Conservation (phyloP, 1,284 basidiomycete species). For the Austropuccinia psidii region DNA sequence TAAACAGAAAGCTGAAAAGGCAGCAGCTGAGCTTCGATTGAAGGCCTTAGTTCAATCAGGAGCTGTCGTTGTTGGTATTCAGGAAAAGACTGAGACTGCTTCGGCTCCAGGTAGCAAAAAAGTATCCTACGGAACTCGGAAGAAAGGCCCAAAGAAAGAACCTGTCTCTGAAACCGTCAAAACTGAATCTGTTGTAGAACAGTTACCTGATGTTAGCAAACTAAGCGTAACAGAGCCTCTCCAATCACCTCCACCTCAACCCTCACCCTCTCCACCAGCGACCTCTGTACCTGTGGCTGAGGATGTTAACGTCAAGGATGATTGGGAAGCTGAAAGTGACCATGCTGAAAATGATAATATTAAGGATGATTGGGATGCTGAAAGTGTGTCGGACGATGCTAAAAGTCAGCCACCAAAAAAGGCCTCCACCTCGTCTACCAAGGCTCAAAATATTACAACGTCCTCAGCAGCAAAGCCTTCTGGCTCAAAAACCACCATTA, state of each 20-base stretch:
- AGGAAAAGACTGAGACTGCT: slow-evolving; percentile 54
- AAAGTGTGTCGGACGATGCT: slow-evolving; percentile 42
- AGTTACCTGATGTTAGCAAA: slow-evolving; percentile 35
- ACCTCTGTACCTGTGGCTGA: slow-evolving; percentile 48
- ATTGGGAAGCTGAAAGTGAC: slow-evolving; percentile 82
- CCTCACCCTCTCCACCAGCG: slow-evolving; percentile 50
- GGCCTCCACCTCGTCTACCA: slow-evolving; percentile 36
- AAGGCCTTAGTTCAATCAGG: slow-evolving; percentile 84
- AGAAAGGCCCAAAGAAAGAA: slow-evolving; percentile 53
- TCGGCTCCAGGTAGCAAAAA: slow-evolving; percentile 56
- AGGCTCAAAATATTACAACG: slow-evolving; percentile 38
- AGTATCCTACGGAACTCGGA: slow-evolving; percentile 71
- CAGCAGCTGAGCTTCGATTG: slow-evolving; percentile 80
- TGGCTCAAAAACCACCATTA: neutral
- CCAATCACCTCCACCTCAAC: slow-evolving; percentile 7
- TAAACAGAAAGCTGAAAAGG: slow-evolving; percentile 91
- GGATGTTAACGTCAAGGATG: slow-evolving; percentile 58
- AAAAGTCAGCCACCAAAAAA: slow-evolving; percentile 4
- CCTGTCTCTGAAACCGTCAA: slow-evolving; percentile 39
- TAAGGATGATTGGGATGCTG: slow-evolving; percentile 47
- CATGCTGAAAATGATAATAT: no score
- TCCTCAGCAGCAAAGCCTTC: no score
- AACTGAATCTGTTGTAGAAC: slow-evolving; percentile 18
- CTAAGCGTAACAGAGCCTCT: slow-evolving; percentile 6
- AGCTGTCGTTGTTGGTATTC: slow-evolving; percentile 75